Percentiles rank a stretch among this genome's conserved stretches.
Conservation (phyloP, 2,329 filamentous ascomycete species). For the Diaporthe australafricana region DNA sequence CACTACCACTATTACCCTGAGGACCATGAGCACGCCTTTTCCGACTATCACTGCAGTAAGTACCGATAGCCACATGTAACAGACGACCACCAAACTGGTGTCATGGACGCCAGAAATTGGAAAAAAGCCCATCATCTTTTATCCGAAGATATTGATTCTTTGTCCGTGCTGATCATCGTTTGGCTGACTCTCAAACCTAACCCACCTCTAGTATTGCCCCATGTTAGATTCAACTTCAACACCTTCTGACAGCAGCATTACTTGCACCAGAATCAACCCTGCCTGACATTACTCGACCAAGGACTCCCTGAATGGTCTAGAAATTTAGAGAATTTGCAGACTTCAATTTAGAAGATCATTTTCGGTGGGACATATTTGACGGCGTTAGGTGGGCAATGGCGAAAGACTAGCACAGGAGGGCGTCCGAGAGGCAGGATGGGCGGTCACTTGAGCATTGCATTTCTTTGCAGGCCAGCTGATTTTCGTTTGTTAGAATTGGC, state of each 20-base stretch:
- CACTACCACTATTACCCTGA: conserved; percentile 2
- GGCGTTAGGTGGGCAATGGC: background rate
- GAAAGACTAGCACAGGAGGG: background rate
- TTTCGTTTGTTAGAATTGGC: background rate
- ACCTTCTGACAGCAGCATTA: background rate
- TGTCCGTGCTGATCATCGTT: background rate
- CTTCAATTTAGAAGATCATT: too few relatives aligned
- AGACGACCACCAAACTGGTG: background rate
- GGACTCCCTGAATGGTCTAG: background rate
- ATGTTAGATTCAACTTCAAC: background rate
- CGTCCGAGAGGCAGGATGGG: background rate
- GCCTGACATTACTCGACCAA: background rate
- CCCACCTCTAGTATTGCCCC: conserved; percentile 12
- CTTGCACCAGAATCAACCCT: background rate
- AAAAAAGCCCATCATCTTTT: background rate
- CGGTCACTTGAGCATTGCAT: background rate
- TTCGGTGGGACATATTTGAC: background rate
- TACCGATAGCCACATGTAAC: background rate
- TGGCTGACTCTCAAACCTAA: background rate
- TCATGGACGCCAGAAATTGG: background rate
- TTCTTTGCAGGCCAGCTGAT: background rate
- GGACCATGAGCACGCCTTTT: background rate
- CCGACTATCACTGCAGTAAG: conserved; percentile 19
- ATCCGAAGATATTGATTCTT: too few relatives aligned
- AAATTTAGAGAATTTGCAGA: background rate